Evolutionary conservation across 345 rosid genomes (phyloP).

Genomic region (Cardamine resedifolia): DNA sequence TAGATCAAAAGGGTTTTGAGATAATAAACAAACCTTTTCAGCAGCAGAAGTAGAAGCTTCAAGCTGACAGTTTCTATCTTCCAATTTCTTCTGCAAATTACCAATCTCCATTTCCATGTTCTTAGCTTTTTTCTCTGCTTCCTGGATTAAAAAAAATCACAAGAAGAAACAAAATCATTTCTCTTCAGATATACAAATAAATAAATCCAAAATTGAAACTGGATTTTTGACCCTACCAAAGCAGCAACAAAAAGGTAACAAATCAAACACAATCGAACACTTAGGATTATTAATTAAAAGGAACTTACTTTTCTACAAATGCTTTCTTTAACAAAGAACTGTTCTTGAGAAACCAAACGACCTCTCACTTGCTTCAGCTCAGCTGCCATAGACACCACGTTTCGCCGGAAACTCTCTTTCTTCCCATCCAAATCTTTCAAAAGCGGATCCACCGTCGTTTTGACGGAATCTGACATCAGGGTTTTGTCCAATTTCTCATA

Average conservation of each 20-base stretch:
- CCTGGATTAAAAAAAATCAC: slow-evolving; percentile 45
- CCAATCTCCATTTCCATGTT: slow-evolving; percentile 63
- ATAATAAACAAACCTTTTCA: slow-evolving; percentile 61
- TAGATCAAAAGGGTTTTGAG: not conserved
- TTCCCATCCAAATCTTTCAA: slow-evolving; percentile 85
- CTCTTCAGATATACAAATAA: not conserved
- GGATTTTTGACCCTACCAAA: slow-evolving; percentile 40
- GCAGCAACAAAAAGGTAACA: slow-evolving; percentile 22
- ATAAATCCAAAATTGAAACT: slow-evolving; percentile 3
- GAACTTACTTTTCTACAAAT: slow-evolving; percentile 56
- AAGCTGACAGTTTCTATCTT: slow-evolving; percentile 63
- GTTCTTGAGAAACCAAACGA: slow-evolving; percentile 80
- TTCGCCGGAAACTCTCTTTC: slow-evolving; percentile 77
- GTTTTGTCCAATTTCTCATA: slow-evolving; percentile 18
- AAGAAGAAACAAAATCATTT: slow-evolving; percentile 6
- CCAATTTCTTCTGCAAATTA: slow-evolving; percentile 60
- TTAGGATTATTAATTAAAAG: not conserved
- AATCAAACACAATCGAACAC: slow-evolving; percentile 8
- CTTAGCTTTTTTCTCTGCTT: slow-evolving; percentile 73
- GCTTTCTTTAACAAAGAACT: slow-evolving; percentile 63
- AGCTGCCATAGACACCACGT: slow-evolving; percentile 81
- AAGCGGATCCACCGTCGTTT: slow-evolving; percentile 57
- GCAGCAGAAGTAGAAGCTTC: slow-evolving; percentile 66
- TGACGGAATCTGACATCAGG: slow-evolving; percentile 42
- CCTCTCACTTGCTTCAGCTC: slow-evolving; percentile 81